Conservation (phyloP, 2,329 filamentous ascomycete genomes). For the Cladosporium sp. region DNA sequence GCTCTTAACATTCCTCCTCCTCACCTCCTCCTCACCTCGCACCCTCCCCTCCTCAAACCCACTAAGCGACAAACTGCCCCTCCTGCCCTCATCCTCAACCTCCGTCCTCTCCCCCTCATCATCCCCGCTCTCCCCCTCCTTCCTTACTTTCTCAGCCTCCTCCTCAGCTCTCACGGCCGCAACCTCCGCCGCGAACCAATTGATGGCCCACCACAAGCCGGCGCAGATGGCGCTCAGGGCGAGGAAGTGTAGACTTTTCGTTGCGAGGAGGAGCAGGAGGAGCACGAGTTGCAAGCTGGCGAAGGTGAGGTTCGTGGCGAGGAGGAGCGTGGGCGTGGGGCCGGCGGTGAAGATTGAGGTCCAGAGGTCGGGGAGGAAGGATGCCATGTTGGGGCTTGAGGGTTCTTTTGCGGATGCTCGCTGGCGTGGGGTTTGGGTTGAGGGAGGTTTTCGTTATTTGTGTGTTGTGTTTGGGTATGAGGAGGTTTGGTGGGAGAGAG, state of each 20-base stretch:
- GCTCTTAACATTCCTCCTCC: conserved; percentile 15
- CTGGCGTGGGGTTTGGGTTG: too few relatives aligned
- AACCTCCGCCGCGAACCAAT: conserved; percentile 84
- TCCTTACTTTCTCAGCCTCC: conserved; percentile 42
- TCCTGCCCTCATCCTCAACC: conserved; percentile 23
- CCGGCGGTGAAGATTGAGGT: conserved; percentile 90
- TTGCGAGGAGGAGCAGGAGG: conserved; percentile 68
- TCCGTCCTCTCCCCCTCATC: conserved; percentile 47
- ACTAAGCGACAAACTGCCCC: conserved; percentile 12
- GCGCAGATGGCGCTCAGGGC: conserved; percentile 73
- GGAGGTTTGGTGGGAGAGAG: too few relatives aligned
- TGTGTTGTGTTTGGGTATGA: too few relatives aligned
- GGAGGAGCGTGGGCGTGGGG: conserved; percentile 77
- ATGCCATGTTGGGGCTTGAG: conserved; percentile 30
- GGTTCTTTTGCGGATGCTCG: neutral
- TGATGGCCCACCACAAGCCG: conserved; percentile 87
- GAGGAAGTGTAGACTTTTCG: conserved; percentile 83
- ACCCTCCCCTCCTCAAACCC: conserved; percentile 15
- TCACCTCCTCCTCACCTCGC: conserved; percentile 9
- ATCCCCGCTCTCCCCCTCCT: conserved; percentile 31
- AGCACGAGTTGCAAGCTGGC: conserved; percentile 78
- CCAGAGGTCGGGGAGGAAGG: conserved; percentile 72
- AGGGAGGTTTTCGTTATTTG: too few relatives aligned
- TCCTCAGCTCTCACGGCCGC: conserved; percentile 44
- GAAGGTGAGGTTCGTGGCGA: conserved; percentile 88